Percentiles rank a stretch among this genome's conserved stretches.
These are phyloP conservation scores for Blastocystis hominis DNA, from an alignment of 352 stramenopile species.

Conservation along the genomic window DNA sequence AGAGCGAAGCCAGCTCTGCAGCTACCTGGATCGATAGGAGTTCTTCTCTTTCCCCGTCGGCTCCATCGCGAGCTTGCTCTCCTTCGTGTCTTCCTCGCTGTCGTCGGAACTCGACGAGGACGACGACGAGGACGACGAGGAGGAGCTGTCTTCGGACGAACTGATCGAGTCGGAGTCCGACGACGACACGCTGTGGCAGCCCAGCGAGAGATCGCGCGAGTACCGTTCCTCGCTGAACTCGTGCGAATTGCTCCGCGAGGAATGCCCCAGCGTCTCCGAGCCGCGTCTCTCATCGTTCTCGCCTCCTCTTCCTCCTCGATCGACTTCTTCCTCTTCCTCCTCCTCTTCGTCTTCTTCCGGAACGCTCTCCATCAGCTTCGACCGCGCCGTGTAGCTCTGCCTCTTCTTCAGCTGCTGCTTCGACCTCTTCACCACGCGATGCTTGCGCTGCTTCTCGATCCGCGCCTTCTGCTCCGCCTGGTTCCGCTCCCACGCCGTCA, in stretches of 20 bases:
- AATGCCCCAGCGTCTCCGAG: background rate
- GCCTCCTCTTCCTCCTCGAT: too few relatives aligned
- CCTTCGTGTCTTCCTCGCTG: background rate
- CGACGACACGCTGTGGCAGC: background rate
- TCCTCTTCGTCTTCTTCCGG: background rate
- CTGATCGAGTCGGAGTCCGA: background rate
- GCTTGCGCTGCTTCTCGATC: slow-evolving; percentile 61
- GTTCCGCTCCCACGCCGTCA: slow-evolving; percentile 66
- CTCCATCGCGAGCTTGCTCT: background rate
- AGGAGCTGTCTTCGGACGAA: background rate
- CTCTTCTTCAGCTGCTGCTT: background rate
- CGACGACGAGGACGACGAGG: background rate
- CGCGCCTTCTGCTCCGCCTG: slow-evolving; percentile 65
- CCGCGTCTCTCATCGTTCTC: background rate
- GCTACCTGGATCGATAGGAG: too few relatives aligned
- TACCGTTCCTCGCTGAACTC: background rate
- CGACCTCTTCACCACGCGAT: slow-evolving; percentile 60
- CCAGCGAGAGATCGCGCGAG: background rate
- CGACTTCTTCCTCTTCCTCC: too few relatives aligned
- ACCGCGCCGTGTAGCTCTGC: background rate
- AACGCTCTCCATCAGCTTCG: background rate
- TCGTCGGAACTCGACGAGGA: slow-evolving; percentile 9
- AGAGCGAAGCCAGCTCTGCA: background rate
- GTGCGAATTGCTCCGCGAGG: background rate
- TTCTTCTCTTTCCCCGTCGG: background rate